Evolutionary conservation across 495 filamentous ascomycete species (phyloP), one percentile per base, ranked within the genome.

Genomic region (Apodospora peruviana): DNA sequence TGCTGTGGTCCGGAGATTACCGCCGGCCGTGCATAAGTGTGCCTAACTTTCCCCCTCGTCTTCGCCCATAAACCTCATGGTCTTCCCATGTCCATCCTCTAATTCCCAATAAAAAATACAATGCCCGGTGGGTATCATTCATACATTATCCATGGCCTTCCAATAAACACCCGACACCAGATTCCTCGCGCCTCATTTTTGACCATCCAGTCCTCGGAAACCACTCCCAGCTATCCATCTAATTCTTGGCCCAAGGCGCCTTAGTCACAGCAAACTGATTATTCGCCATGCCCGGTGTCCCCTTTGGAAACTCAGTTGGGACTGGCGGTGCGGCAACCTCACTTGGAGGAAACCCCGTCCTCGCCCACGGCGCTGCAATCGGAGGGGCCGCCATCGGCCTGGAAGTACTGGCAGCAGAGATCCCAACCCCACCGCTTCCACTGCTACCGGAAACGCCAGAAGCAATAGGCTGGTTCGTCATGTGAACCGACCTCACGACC

Each of bases 391-490:
- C 42, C 2, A 53, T 45, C 24, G 27, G 8, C 7, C 38, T 51
- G 22, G 42, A 27, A 39, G 53, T 27, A 16, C 1, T 16, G 16
- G 16, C 2, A 47, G 34, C 39, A 2, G 62, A 32, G 27, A 14
- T 32, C 7, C 7, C 14, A 32, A 50, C 32, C 47, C 43, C 19
- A 52, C 43, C 45, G 59, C 55, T 16, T 50, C 55, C n/a, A 57
- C 52, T 14, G 14, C 27, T 14, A 25, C 50, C 21, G n/a, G 48
- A 24, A 1, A 40, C 41, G 0, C 47, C 36, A 10, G 50, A 43
- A 22, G 62, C 50, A 50, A 61, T 37, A 17, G 80, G 82, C 53
- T 84, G 82, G 49, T 75, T 83, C 17, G 71, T 61, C 43, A 79
- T 70, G 58, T 91, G 84, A 0, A 79, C 63, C 14, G 76, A 74